Conservation (phyloP, 176 grass and related monocot species). For the Saccharum officinarum region DNA sequence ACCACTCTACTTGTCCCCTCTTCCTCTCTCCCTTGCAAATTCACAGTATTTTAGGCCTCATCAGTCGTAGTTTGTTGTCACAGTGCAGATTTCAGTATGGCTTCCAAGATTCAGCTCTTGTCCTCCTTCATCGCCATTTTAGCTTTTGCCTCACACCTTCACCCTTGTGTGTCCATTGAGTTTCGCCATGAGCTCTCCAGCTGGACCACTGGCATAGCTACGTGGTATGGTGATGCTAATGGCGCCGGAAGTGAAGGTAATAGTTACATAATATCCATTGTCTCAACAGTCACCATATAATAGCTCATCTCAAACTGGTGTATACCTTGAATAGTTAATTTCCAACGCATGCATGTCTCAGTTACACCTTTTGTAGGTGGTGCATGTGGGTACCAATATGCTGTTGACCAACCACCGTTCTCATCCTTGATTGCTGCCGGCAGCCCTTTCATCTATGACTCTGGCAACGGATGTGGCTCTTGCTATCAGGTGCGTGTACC, state of each 20-base stretch:
- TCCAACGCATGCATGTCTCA: slow-evolving; percentile 3
- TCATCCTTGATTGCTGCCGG: slow-evolving; percentile 81
- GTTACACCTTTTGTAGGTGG: slow-evolving; percentile 51
- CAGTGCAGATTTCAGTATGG: slow-evolving; percentile 39
- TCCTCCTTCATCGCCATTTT: slow-evolving; percentile 23
- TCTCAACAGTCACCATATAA: background rate
- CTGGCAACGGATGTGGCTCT: slow-evolving; percentile 71
- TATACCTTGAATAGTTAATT: background rate
- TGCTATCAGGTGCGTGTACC: slow-evolving; percentile 60
- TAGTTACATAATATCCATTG: background rate
- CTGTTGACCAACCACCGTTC: slow-evolving; percentile 67
- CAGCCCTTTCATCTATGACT: slow-evolving; percentile 69
- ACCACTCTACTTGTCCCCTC: background rate
- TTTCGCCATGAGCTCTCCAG: slow-evolving; percentile 44
- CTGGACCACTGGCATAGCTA: slow-evolving; percentile 59
- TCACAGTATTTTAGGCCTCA: slow-evolving; percentile 3
- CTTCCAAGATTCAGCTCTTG: slow-evolving; percentile 25
- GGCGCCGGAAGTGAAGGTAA: slow-evolving; percentile 80
- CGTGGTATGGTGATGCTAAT: slow-evolving; percentile 67
- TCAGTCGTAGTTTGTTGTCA: background rate
- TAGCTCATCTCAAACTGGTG: background rate
- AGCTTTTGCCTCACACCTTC: slow-evolving; percentile 16
- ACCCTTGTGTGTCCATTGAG: slow-evolving; percentile 22
- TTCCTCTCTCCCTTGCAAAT: background rate
- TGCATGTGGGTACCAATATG: slow-evolving; percentile 76